Evolutionary conservation across 495 filamentous ascomycete genomes (phyloP).

Genomic region (Jackrogersella minutella): DNA sequence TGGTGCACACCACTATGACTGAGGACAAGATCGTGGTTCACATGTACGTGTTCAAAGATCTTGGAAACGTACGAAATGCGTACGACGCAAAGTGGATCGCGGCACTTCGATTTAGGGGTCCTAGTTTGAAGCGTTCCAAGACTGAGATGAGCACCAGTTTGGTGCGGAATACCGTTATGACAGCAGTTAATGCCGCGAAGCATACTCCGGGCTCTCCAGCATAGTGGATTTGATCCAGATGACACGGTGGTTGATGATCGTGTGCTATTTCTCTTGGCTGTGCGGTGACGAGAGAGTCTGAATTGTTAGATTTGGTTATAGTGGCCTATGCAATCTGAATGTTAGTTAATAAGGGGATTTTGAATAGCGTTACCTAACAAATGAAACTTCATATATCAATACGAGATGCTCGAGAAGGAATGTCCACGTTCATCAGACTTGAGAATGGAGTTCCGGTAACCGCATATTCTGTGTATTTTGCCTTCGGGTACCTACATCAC

Average conservation of each 20-base stretch:
- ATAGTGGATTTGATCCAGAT: background rate
- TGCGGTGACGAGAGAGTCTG: background rate
- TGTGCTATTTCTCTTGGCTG: background rate
- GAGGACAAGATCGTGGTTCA: conserved; percentile 32
- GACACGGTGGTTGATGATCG: background rate
- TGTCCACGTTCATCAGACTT: background rate
- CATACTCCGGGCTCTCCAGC: background rate
- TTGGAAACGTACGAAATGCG: conserved; percentile 37
- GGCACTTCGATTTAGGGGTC: conserved; percentile 12
- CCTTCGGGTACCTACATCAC: conserved; percentile 5
- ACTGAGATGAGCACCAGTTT: background rate
- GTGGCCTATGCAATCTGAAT: background rate
- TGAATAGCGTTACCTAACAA: background rate
- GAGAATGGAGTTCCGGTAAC: background rate
- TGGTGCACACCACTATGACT: conserved; percentile 23
- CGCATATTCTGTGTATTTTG: background rate
- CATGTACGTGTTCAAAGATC: conserved; percentile 38
- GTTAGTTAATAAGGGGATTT: background rate
- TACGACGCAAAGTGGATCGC: conserved; percentile 39
- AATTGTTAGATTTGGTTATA: background rate
- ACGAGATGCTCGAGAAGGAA: background rate
- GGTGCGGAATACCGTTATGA: background rate
- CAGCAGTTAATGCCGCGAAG: conserved; percentile 2
- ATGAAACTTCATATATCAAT: background rate
- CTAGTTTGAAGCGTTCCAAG: background rate